A percentile compares a stretch with the other conserved stretches of the same genome.
Evolutionary conservation across 768 basidiomycete species (phyloP).

Genomic region (Antrodiella citrinella): DNA sequence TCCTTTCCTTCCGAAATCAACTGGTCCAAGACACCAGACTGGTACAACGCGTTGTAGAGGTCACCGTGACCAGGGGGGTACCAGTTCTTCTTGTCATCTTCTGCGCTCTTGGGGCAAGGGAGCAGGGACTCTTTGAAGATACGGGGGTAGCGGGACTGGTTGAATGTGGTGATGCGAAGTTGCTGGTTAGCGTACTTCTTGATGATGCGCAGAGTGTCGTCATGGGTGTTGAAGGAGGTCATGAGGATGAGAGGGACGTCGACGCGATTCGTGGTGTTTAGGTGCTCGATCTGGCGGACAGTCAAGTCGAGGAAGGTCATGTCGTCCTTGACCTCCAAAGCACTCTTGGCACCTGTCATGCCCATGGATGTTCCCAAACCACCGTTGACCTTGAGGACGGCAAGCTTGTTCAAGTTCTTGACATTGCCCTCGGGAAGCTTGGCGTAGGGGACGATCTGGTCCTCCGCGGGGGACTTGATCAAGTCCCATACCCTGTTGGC

Average conservation of each 20-base stretch:
- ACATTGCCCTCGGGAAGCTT: constrained; percentile 39
- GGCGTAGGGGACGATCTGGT: constrained; percentile 57
- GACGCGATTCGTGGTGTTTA: constrained; percentile 50
- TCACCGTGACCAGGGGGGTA: constrained; percentile 77
- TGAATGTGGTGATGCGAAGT: constrained; percentile 63
- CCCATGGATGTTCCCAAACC: constrained; percentile 65
- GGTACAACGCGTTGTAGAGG: constrained; percentile 60
- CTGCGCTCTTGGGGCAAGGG: constrained; percentile 48
- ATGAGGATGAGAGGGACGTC: constrained; percentile 76
- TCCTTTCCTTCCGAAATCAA: constrained; percentile 65
- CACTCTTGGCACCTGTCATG: constrained; percentile 58
- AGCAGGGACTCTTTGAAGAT: constrained; percentile 63
- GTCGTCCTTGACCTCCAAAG: constrained; percentile 69
- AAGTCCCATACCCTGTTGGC: constrained; percentile 24
- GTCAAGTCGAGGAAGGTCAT: constrained; percentile 64
- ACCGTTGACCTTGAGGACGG: constrained; percentile 74
- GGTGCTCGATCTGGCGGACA: constrained; percentile 61
- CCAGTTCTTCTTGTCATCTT: constrained; percentile 62
- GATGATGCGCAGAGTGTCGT: constrained; percentile 70
- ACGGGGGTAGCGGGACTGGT: constrained; percentile 69
- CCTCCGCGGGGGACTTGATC: constrained; percentile 56
- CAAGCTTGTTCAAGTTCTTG: constrained; percentile 55
- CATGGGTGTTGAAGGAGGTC: constrained; percentile 79
- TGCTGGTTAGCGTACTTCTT: constrained; percentile 78
- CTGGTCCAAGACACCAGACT: constrained; percentile 69